Percentiles rank a stretch among this genome's conserved stretches.
These are phyloP conservation scores for Penicillium ucsense DNA, from an alignment of 495 filamentous ascomycete species.

Conservation along the genomic window DNA sequence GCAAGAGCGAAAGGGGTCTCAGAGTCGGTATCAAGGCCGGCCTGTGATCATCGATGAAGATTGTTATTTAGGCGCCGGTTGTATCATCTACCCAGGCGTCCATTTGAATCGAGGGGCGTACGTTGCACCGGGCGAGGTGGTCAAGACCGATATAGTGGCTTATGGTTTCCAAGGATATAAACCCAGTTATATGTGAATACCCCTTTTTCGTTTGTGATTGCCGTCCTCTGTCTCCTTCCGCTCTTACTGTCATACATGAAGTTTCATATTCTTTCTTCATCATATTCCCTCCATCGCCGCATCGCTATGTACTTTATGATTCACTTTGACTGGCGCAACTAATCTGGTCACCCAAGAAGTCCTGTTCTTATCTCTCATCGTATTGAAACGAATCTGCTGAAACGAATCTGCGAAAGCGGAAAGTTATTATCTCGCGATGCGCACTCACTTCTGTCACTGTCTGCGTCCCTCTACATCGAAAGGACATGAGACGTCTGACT, in stretches of 20 bases:
- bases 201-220: neutral
- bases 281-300: too few relatives aligned
- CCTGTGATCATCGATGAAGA: slow-evolving; percentile 78
- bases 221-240: neutral
- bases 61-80: slow-evolving; percentile 79
- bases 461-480: too few relatives aligned
- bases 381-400: too few relatives aligned
- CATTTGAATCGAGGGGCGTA: slow-evolving; percentile 32
- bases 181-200: slow-evolving; percentile 33
- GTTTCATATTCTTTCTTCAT: too few relatives aligned
- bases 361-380: too few relatives aligned
- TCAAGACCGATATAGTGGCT: slow-evolving; percentile 33
- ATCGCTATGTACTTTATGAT: too few relatives aligned
- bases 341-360: too few relatives aligned
- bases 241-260: neutral
- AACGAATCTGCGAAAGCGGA: too few relatives aligned
- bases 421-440: too few relatives aligned
- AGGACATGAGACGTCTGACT: too few relatives aligned
- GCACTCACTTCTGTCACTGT: too few relatives aligned
- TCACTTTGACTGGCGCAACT: too few relatives aligned
- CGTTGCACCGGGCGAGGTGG: slow-evolving; percentile 39
- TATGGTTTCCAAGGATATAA: slow-evolving; percentile 39
- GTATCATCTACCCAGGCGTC: slow-evolving; percentile 63
- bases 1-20: slow-evolving; percentile 61
- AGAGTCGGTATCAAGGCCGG: slow-evolving; percentile 61